These are phyloP conservation scores for Ustilago bromivora DNA, from an alignment of 1,284 basidiomycete species.

Conservation along the genomic window DNA sequence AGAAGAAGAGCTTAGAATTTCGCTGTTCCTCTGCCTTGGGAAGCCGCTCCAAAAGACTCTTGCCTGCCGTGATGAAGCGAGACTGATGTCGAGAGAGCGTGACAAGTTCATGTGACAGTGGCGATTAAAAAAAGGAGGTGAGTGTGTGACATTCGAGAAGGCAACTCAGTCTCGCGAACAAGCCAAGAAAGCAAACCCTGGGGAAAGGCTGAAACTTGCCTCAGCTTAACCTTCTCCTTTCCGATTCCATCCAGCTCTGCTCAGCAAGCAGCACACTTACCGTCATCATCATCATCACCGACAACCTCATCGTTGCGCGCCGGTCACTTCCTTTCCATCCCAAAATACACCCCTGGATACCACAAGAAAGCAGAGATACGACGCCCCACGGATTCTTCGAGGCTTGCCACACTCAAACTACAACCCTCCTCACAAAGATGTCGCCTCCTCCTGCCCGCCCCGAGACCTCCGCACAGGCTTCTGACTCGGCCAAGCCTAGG, in stretches of 20 bases:
- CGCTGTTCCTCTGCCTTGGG: not conserved
- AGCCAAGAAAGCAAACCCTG: not conserved
- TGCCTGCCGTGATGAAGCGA: not conserved
- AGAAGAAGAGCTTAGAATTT: not conserved
- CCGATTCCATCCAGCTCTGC: conserved; percentile 2
- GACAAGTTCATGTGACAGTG: not conserved
- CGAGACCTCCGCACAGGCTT: not conserved
- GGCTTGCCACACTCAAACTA: not conserved
- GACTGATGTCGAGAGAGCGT: not conserved
- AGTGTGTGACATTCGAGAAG: not conserved
- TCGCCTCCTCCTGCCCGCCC: conserved; percentile 13
- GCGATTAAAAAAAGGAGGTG: not conserved
- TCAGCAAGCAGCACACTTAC: not conserved
- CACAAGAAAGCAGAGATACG: not conserved
- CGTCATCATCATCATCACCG: conserved; percentile 3
- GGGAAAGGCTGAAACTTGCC: conserved; percentile 3
- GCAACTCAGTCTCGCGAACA: not conserved
- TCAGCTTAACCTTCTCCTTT: not conserved
- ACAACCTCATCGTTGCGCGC: no score
- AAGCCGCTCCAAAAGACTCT: not conserved
- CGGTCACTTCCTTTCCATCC: conserved; percentile 4
- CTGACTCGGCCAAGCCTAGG: not conserved
- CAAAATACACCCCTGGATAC: conserved; percentile 3
- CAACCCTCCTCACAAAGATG: conserved; percentile 7
- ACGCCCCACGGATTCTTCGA: not conserved